These are phyloP conservation scores for Drechslerella coelobrocha DNA, from an alignment of 2,329 filamentous ascomycete species.

Conservation along the genomic window DNA sequence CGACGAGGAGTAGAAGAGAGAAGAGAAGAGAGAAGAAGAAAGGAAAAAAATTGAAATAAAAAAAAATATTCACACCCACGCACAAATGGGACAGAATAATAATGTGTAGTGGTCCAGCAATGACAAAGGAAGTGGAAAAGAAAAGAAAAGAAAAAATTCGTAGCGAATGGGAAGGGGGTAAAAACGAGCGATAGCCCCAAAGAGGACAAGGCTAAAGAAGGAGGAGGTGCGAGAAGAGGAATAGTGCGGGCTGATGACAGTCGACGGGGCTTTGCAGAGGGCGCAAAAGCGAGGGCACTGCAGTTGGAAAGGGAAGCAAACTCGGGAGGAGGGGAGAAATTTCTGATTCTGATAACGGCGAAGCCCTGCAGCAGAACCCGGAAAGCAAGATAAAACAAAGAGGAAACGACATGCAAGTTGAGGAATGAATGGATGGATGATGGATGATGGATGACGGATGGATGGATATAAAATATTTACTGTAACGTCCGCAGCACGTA, in stretches of 20 bases:
- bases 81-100: conserved; percentile 22
- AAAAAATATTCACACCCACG: conserved; percentile 36
- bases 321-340: conserved; percentile 5
- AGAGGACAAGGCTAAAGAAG: conserved; percentile 46
- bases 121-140: conserved; percentile 26
- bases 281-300: not conserved
- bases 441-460: too few relatives aligned
- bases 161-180: conserved; percentile 9
- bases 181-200: conserved; percentile 20
- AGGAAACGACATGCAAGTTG: too few relatives aligned
- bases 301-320: conserved; percentile 2
- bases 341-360: conserved; percentile 6
- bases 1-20: conserved; percentile 31
- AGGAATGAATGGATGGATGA: too few relatives aligned
- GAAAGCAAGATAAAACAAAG: not conserved
- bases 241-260: conserved; percentile 22
- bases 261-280: conserved; percentile 2
- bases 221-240: conserved; percentile 43
- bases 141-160: conserved; percentile 29
- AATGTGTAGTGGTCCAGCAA: conserved; percentile 33
- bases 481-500: too few relatives aligned
- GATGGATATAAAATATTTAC: too few relatives aligned
- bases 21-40: too few relatives aligned
- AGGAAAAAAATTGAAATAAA: not conserved
- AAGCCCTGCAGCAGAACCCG: not conserved